These are phyloP conservation scores for Brassica juncea DNA, from an alignment of 345 rosid species.

Conservation along the genomic window DNA sequence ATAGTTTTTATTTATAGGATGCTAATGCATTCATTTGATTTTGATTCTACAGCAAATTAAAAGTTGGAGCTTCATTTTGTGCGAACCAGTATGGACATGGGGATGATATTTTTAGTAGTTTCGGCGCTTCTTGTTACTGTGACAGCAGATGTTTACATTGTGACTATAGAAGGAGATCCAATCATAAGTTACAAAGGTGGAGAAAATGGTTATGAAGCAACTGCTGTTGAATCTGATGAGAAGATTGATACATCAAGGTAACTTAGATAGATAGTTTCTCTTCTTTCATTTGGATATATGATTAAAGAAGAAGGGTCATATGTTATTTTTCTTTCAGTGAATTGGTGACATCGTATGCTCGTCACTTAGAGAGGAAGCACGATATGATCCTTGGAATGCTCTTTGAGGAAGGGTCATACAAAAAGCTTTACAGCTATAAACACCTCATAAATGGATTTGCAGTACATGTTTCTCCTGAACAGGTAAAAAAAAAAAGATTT, in stretches of 20 bases:
- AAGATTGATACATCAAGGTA: conserved; percentile 82
- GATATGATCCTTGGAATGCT: conserved; percentile 88
- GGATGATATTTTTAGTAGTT: conserved; percentile 37
- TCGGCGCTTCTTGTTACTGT: conserved; percentile 44
- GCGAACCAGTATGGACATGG: conserved; percentile 21
- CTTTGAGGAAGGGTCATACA: conserved; percentile 74
- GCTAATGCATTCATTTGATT: conserved; percentile 23
- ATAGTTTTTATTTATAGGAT: neutral
- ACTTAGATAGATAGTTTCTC: neutral
- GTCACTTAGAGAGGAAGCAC: conserved; percentile 89
- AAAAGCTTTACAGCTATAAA: conserved; percentile 92
- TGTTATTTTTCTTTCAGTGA: conserved; percentile 54
- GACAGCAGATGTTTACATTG: conserved; percentile 77
- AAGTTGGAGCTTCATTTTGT: conserved; percentile 37
- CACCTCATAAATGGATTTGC: conserved; percentile 98
- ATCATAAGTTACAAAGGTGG: conserved; percentile 84
- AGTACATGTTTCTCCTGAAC: conserved; percentile 76
- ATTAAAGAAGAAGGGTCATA: neutral
- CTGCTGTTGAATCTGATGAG: conserved; percentile 86
- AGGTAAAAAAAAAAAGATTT: conserved; percentile 61
- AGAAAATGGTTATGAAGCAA: conserved; percentile 84
- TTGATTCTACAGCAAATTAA: conserved; percentile 46
- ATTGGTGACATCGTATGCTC: conserved; percentile 71
- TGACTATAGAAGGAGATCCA: conserved; percentile 90
- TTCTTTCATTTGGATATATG: conserved; percentile 3